Evolutionary conservation across 768 basidiomycete species (phyloP), one percentile per base, ranked within the genome.

Genomic region (Pholiota molesta): DNA sequence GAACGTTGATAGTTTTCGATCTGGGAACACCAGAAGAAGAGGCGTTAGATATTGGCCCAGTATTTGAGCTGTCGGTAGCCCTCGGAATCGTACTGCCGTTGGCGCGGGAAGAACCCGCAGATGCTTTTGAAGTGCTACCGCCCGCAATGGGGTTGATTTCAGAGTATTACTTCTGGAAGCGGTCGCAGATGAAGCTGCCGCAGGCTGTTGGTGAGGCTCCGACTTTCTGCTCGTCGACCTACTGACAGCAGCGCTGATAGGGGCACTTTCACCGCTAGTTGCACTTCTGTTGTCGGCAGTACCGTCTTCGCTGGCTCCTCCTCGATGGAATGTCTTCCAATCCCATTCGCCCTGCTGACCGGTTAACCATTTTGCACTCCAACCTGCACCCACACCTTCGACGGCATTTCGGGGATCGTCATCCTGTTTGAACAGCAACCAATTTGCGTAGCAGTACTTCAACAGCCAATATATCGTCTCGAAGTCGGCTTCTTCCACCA

Each of bases 401-500:
- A 91, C 86, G 2, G 90, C 86, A 21, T 75, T 73, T 21, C 88
- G 77, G 19, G 89, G 87, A 67, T 92, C 89, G 60, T 92, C 90
- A 17, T 85, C 71, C 57, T 86, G 83, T 61, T 83, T 83, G 77
- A 93, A 92, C 19, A 84, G 75, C 1, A 91, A 75, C 86, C 88
- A 90, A 69, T 91, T 89, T 7, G 86, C 86, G 65, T 92, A 93
- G 59, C 89, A 84, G 73, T 82, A 91, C 70, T 90, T 90, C 37
- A 92, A 74, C 28, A 92, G 71, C 91, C 91, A 92, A 69, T 90
- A 92, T 4, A 92, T 81, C 0, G 90, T 92, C 60, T 86, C 83
- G 63, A 88, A 93, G 61, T 90, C 89, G 7, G 89, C 89, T 71
- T 92, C 91, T 65, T 92, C 87, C 7, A 92, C 86, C n/a, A 89